Evolutionary conservation across 2,329 filamentous ascomycete genomes (phyloP).

Genomic region (Exophiala xenobiotica): DNA sequence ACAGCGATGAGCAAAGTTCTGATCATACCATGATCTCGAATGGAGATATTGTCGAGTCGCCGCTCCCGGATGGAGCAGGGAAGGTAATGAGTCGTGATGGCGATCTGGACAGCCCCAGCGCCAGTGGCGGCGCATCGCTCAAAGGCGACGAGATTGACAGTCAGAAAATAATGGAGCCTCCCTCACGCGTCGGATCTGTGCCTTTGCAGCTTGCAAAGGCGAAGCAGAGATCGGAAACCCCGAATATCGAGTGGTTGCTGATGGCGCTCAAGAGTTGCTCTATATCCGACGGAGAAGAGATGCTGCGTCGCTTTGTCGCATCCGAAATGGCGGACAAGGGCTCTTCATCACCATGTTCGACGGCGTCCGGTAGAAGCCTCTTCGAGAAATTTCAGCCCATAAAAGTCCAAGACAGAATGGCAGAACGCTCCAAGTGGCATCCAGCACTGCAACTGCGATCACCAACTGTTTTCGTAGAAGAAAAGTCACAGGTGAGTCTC

Average conservation of each 20-base stretch:
- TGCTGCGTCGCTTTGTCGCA: conserved; percentile 12
- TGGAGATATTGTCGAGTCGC: not conserved
- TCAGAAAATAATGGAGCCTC: not conserved
- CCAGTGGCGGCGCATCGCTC: not conserved
- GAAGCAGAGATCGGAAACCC: not conserved
- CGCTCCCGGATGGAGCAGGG: not conserved
- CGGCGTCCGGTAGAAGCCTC: not conserved
- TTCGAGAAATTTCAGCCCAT: not conserved
- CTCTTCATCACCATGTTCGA: not conserved
- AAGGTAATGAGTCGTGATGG: not conserved
- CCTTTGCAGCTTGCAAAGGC: no score
- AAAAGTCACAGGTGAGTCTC: conserved; percentile 1
- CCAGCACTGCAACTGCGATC: conserved; percentile 18
- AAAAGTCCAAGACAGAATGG: not conserved
- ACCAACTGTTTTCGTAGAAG: not conserved
- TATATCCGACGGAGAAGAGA: conserved; percentile 11
- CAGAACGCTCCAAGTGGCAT: conserved; percentile 20
- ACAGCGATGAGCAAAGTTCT: conserved; percentile 9
- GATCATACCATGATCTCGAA: conserved; percentile 6
- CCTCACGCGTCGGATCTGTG: no score
- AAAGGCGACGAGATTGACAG: no score
- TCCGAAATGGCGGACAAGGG: not conserved
- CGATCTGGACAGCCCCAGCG: not conserved
- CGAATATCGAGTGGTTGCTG: conserved; percentile 4
- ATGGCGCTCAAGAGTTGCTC: conserved; percentile 6